Conservation (phyloP, 495 filamentous ascomycete species). For the Sordaria brevicollis region DNA sequence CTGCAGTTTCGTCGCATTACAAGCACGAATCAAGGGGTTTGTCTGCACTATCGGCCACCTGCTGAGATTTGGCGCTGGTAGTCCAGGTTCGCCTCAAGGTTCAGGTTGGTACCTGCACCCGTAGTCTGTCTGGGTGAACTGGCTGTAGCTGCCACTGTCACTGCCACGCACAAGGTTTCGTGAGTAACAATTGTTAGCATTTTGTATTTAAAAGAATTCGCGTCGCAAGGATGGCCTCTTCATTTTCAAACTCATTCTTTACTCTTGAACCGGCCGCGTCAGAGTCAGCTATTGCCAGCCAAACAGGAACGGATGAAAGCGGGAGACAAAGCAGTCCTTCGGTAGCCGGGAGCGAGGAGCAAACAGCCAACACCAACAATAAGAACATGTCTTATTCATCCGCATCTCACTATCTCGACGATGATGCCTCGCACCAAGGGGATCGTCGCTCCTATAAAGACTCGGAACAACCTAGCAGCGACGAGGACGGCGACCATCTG, state of each 20-base stretch:
- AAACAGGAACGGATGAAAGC: not conserved
- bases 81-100: not conserved
- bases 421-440: not conserved
- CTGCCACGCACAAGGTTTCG: not conserved
- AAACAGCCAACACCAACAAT: not conserved
- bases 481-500: slow-evolving; percentile 2
- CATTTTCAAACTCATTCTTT: slow-evolving; percentile 20
- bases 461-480: not conserved
- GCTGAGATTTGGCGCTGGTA: not conserved
- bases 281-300: not conserved
- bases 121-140: not conserved
- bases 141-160: not conserved
- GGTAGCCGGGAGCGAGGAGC: not conserved
- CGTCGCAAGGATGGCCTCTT: slow-evolving; percentile 11
- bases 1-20: not conserved
- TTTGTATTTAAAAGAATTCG: not conserved
- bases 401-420: not conserved
- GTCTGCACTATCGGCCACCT: not conserved
- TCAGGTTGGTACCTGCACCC: not conserved
- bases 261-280: slow-evolving; percentile 3
- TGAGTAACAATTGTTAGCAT: not conserved
- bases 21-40: not conserved
- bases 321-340: not conserved
- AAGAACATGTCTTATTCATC: not conserved
- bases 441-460: not conserved